Conservation (phyloP, 2,329 filamentous ascomycete species). For the Botrytis aclada region DNA sequence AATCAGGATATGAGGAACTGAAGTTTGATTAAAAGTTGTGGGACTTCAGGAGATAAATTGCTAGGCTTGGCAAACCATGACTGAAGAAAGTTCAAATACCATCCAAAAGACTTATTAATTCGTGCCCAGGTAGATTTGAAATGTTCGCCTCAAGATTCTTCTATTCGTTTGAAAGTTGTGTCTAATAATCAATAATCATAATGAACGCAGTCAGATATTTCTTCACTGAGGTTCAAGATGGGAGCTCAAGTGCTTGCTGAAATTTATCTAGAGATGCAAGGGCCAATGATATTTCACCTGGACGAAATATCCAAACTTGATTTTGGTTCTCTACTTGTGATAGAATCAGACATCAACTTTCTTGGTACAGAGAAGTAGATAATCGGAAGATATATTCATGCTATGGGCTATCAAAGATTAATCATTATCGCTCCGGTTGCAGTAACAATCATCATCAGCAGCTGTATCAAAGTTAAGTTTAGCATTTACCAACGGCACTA, state of each 20-base stretch:
- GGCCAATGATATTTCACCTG: neutral
- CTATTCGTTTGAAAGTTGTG: too few relatives aligned
- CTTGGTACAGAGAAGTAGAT: neutral
- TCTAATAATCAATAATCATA: too few relatives aligned
- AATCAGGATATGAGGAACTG: neutral
- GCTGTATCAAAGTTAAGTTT: neutral
- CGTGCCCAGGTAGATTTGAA: too few relatives aligned
- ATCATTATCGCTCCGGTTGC: neutral
- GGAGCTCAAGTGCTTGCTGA: neutral
- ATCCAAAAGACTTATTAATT: too few relatives aligned
- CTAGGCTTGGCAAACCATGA: neutral
- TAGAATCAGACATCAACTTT: neutral
- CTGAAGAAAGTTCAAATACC: neutral
- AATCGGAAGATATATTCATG: rapidly evolving
- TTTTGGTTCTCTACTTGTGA: neutral
- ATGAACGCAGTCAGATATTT: neutral
- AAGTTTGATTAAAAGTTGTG: neutral
- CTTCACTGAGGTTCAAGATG: neutral
- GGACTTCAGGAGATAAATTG: neutral
- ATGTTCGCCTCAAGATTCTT: too few relatives aligned
- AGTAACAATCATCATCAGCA: neutral
- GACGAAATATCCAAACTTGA: too few relatives aligned
- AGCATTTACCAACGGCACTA: neutral
- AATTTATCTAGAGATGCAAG: neutral
- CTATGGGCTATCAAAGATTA: neutral